These are phyloP conservation scores for Rhynchosporium secalis DNA, from an alignment of 2,329 filamentous ascomycete species.

Conservation along the genomic window DNA sequence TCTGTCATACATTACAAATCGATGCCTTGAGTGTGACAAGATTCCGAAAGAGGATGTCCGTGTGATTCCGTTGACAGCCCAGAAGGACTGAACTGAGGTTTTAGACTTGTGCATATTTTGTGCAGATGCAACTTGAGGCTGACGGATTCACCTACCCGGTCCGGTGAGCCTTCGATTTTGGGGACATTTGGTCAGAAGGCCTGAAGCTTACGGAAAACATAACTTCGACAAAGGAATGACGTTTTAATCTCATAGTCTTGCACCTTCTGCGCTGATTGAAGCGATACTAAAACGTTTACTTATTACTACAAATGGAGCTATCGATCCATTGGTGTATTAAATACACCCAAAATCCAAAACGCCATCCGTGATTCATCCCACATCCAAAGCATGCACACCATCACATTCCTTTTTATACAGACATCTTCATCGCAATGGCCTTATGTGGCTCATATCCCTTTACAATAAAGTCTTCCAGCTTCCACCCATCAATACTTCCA, in stretches of 20 bases:
- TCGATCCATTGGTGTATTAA: not conserved
- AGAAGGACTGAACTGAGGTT: not conserved
- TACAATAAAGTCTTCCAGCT: slow-evolving; percentile 81
- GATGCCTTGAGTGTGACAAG: not conserved
- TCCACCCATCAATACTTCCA: slow-evolving; percentile 87
- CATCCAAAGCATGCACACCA: not conserved
- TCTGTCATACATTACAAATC: not conserved
- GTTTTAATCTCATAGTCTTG: too few relatives aligned
- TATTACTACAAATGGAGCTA: not conserved
- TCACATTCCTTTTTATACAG: slow-evolving; percentile 53
- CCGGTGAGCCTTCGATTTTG: not conserved
- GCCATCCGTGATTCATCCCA: not conserved
- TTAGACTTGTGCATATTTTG: not conserved
- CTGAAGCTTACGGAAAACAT: too few relatives aligned
- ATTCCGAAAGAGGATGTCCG: not conserved
- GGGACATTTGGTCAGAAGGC: too few relatives aligned
- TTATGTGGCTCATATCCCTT: slow-evolving; percentile 89
- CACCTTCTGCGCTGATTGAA: too few relatives aligned
- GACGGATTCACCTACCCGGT: not conserved
- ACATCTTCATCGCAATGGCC: slow-evolving; percentile 98
- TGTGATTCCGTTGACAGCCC: not conserved
- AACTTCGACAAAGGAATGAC: too few relatives aligned
- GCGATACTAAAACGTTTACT: not conserved
- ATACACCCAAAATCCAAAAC: not conserved
- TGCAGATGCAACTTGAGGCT: not conserved